Base-by-base conservation (phyloP, 495 filamentous ascomycete species). In the Neurospora hispaniola region DNA sequence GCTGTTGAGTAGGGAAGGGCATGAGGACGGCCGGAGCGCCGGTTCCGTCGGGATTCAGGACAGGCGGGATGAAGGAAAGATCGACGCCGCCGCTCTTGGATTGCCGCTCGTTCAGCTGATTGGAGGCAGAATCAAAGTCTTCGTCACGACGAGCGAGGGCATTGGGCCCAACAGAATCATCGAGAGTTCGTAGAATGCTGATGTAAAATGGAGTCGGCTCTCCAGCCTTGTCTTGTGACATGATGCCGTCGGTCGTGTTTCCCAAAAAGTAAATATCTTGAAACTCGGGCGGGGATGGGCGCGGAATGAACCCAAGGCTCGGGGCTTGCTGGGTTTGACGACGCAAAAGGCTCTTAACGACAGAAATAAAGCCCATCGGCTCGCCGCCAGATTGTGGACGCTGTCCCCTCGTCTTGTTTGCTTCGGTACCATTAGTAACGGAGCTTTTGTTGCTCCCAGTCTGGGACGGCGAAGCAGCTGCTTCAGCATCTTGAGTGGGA, bases 231-330 rank as follows among this genome's bases (percentile, higher is more conserved):
- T 89, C 88, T 1, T 85, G 82, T 0, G 85, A 84, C 20, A 82
- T 81, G 43, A 90, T 85, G 10, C 82, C 81, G 72, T 99, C 96
- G 16, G 93, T 95, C 12, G 92, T 94, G 74, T 94, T 91, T 35
- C 94, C 94, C 7, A 97, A 78, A 79, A 97, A 97, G 20, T 80
- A 82, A 73, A 92, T 89, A 27, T 97, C 93, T 18, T 88, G 84
- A 16, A 88, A 80, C 54, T 82, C 84, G 8, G 94, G 93, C 42
- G 23, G 40, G 1, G 92, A 18, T 85, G 82, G 5, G 72, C 31
- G 73, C 78, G 78, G 69, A 18, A 66, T 38, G 27, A 66, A 66
- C 7, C 54, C 54, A 66, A 4, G 6, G 54, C 54, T 66, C 14
- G 6, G 54, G 23, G 54, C 5, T 18, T 66, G 54, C 1, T 66